phyloP scores from a whole-genome alignment of 805 yeast species.

The Teunomyces pallodes region DNA sequence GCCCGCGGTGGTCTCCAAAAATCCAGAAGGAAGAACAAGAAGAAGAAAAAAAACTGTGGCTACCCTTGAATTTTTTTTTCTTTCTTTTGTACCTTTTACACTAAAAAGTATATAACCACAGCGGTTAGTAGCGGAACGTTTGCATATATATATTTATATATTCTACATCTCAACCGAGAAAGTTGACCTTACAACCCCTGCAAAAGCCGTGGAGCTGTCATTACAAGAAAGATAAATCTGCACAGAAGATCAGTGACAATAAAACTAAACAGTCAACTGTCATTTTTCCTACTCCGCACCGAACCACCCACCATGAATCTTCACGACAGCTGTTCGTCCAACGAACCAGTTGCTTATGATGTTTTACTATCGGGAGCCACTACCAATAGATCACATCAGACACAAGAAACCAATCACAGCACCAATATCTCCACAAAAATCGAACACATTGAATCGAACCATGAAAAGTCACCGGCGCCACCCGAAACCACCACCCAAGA shows the following conservation, averaged over 20 bases:
- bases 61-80: neutral
- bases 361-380: slow-evolving; percentile 4
- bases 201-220: neutral
- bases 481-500: neutral
- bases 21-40: too few species aligned
- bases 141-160: neutral
- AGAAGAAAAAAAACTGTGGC: slow-evolving; percentile 5
- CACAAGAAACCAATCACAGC: neutral
- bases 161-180: neutral
- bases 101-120: neutral
- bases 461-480: too few species aligned
- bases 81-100: neutral
- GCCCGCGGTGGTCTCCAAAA: too few species aligned
- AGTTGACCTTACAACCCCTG: neutral
- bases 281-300: too few species aligned
- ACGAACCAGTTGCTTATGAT: slow-evolving; percentile 4
- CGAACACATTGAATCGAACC: too few species aligned
- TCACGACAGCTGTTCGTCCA: slow-evolving; percentile 10
- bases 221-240: too few species aligned
- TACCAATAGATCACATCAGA: neutral
- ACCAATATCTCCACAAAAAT: slow-evolving; percentile 1
- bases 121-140: neutral
- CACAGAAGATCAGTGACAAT: neutral
- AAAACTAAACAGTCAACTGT: neutral
- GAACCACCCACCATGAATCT: slow-evolving; percentile 8